These are phyloP conservation scores for Vigna hirtella DNA, from an alignment of 306 rosid genomes.

Conservation along the genomic window DNA sequence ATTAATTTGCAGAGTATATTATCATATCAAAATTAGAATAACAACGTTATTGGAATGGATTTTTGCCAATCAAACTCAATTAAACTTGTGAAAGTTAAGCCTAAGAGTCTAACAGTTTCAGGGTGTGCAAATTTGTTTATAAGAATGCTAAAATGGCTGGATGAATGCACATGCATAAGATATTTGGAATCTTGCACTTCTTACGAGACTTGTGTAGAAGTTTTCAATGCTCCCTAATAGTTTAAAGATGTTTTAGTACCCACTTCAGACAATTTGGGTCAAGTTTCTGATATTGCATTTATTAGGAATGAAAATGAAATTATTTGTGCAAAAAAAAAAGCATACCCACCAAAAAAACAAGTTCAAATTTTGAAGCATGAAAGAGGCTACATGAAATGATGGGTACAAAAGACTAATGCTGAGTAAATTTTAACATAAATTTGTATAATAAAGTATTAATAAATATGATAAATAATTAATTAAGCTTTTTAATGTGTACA, in stretches of 20 bases:
- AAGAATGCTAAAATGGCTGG: neutral
- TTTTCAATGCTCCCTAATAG: slow-evolving; percentile 27
- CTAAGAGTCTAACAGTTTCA: too few species aligned
- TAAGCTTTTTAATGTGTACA: too few species aligned
- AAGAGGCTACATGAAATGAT: neutral
- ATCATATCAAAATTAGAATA: too few species aligned
- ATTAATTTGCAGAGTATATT: too few species aligned
- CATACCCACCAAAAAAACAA: neutral
- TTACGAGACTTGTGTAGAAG: slow-evolving; percentile 21
- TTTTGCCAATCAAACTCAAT: too few species aligned
- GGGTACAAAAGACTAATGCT: neutral
- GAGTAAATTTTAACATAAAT: too few species aligned
- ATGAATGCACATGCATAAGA: slow-evolving; percentile 31
- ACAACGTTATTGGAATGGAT: too few species aligned
- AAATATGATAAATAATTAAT: too few species aligned
- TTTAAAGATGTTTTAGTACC: neutral
- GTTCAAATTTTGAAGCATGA: neutral
- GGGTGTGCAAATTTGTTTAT: too few species aligned
- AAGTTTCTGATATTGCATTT: neutral
- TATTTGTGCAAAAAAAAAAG: neutral
- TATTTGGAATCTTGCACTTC: slow-evolving; percentile 26
- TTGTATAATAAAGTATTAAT: too few species aligned
- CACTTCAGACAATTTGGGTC: neutral
- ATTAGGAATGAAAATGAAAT: neutral
- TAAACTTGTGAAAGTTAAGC: too few species aligned